These are phyloP conservation scores for Pseudotsuga menziesii DNA, from an alignment of 75 land plant species.

Conservation along the genomic window DNA sequence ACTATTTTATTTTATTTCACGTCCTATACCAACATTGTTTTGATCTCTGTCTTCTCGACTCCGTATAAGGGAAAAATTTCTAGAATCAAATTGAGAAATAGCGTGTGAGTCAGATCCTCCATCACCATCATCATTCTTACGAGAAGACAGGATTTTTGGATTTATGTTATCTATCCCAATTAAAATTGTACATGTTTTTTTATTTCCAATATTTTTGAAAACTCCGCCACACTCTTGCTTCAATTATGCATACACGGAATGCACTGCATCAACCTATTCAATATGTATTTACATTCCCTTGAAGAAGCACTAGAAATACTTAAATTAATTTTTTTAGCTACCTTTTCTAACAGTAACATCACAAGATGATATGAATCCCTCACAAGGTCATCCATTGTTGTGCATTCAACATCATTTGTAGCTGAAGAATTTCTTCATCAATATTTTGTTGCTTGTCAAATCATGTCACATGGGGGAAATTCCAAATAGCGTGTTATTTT, in stretches of 20 bases:
- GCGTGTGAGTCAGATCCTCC: slow-evolving; percentile 20
- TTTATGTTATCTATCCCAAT: slow-evolving; percentile 26
- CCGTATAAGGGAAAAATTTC: no score
- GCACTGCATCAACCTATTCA: slow-evolving; percentile 96
- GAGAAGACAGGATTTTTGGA: slow-evolving; percentile 24
- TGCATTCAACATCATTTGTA: slow-evolving; percentile 66
- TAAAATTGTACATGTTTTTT: slow-evolving; percentile 88
- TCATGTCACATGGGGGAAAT: no score
- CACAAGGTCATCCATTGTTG: slow-evolving; percentile 69
- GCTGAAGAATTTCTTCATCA: no score
- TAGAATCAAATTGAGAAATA: slow-evolving; percentile 17
- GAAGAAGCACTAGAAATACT: slow-evolving; percentile 93
- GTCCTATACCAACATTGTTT: slow-evolving; percentile 2
- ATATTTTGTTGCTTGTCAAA: no score
- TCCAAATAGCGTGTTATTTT: no score
- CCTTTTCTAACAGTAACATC: slow-evolving; percentile 75
- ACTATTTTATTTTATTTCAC: background rate
- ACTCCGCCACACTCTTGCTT: slow-evolving; percentile 99
- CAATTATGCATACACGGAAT: slow-evolving; percentile 89
- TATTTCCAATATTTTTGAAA: slow-evolving; percentile 99
- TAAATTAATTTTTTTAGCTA: slow-evolving; percentile 84
- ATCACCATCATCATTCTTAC: slow-evolving; percentile 26
- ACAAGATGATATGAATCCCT: slow-evolving; percentile 94
- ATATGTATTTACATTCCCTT: slow-evolving; percentile 97
- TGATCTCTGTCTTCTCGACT: slow-evolving; percentile 20